phyloP scores from a whole-genome alignment of 2,329 filamentous ascomycete genomes.

The Penicillium sp. region DNA sequence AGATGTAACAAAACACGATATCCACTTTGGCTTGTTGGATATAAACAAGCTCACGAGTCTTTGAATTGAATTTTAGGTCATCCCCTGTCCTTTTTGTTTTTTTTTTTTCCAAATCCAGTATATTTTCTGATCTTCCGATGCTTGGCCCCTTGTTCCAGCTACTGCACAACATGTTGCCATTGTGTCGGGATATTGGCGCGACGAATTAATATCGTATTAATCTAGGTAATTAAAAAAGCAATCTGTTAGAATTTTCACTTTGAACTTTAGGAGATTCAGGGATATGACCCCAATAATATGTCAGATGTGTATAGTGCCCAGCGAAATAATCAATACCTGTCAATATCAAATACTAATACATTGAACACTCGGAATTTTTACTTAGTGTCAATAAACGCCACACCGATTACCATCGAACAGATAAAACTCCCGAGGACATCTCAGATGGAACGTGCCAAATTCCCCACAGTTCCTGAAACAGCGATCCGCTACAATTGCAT shows the following conservation, averaged over 20 bases:
- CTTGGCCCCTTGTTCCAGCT: background rate
- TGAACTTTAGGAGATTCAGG: background rate
- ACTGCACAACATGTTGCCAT: background rate
- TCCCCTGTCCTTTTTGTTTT: background rate
- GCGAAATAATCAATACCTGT: background rate
- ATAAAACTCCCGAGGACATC: background rate
- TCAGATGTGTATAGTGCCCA: background rate
- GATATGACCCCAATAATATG: background rate
- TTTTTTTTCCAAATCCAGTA: background rate
- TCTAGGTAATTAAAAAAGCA: background rate
- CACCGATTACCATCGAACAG: background rate
- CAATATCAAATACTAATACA: background rate
- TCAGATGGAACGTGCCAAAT: constrained; percentile 12
- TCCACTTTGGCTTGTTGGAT: background rate
- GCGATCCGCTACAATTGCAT: constrained; percentile 10
- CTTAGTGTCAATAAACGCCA: background rate
- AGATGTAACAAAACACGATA: background rate
- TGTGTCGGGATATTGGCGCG: background rate
- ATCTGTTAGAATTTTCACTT: background rate
- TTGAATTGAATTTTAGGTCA: background rate
- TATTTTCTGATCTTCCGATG: background rate
- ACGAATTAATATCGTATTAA: constrained; percentile 4
- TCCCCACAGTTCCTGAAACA: constrained; percentile 27
- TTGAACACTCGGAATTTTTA: background rate
- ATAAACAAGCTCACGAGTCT: background rate